Evolutionary conservation across 108 stramenopile species (phyloP).

Genomic region (Skeletonema menzelii): DNA sequence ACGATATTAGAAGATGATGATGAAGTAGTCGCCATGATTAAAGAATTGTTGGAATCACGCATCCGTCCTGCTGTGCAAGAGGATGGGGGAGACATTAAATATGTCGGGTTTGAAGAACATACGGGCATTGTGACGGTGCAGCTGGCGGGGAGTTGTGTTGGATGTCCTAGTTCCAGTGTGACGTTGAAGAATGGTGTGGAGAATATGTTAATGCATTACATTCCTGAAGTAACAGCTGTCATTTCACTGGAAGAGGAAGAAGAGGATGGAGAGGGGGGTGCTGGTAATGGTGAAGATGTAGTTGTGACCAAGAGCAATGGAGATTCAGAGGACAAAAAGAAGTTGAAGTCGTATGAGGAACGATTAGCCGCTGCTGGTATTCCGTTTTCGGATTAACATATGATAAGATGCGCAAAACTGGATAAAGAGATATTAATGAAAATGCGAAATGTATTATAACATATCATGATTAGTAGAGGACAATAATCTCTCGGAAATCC

Average conservation of each 20-base stretch:
- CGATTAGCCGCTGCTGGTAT: constrained; percentile 86
- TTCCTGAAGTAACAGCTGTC: constrained; percentile 95
- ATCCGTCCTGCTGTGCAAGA: constrained; percentile 99
- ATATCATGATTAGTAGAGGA: too few species aligned
- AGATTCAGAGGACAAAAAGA: constrained; percentile 37
- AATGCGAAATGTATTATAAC: too few species aligned
- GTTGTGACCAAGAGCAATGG: constrained; percentile 13
- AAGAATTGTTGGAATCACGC: constrained; percentile 95
- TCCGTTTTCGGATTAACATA: constrained; percentile 76
- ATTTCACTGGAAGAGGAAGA: constrained; percentile 80
- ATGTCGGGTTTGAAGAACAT: constrained; percentile 84
- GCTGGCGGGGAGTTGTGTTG: constrained; percentile 93
- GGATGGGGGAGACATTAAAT: constrained; percentile 99
- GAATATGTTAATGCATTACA: constrained; percentile 99
- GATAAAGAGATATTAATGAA: too few species aligned
- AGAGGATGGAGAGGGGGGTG: constrained; percentile 40
- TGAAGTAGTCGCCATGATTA: constrained; percentile 99
- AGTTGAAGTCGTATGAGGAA: constrained; percentile 83
- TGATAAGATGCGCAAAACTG: too few species aligned
- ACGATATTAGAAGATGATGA: constrained; percentile 94
- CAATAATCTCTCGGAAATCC: too few species aligned
- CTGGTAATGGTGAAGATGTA: constrained; percentile 10
- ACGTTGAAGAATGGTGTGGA: constrained; percentile 99
- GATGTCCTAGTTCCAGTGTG: constrained; percentile 93
- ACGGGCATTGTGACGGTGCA: constrained; percentile 83